Conservation (phyloP, 768 basidiomycete species). For the Exsudoporus frostii region DNA sequence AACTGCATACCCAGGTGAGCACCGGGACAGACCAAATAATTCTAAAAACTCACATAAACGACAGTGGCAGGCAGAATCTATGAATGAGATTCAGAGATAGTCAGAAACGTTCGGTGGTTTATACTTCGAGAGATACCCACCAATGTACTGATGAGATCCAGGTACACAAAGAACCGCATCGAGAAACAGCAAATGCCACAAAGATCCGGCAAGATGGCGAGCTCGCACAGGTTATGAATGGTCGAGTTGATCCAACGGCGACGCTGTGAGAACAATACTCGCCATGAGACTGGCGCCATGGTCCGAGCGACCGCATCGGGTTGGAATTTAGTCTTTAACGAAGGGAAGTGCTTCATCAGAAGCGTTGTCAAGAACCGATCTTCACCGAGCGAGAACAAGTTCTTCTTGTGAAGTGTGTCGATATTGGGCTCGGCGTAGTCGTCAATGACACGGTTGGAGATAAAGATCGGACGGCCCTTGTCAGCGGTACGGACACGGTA, state of each 20-base stretch:
- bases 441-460: constrained; percentile 67
- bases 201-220: constrained; percentile 58
- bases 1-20: constrained; percentile 36
- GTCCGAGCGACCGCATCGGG: constrained; percentile 62
- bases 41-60: constrained; percentile 47
- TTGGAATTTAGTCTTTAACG: constrained; percentile 67
- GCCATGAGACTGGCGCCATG: constrained; percentile 60
- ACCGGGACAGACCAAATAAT: neutral
- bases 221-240: constrained; percentile 63
- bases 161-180: constrained; percentile 70
- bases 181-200: constrained; percentile 73
- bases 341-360: constrained; percentile 68
- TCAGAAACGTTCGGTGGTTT: constrained; percentile 5
- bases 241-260: constrained; percentile 77
- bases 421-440: constrained; percentile 65
- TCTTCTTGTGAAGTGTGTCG: constrained; percentile 72
- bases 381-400: constrained; percentile 64
- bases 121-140: constrained; percentile 29
- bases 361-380: constrained; percentile 70
- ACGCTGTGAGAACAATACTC: constrained; percentile 61
- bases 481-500: constrained; percentile 70
- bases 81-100: neutral
- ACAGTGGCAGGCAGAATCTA: constrained; percentile 60
- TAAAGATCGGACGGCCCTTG: constrained; percentile 68
- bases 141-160: constrained; percentile 63